A percentile compares a stretch with the other conserved stretches of the same genome.
phyloP scores from a whole-genome alignment of 177 flowering plant species.

The Vitis hybrid region DNA sequence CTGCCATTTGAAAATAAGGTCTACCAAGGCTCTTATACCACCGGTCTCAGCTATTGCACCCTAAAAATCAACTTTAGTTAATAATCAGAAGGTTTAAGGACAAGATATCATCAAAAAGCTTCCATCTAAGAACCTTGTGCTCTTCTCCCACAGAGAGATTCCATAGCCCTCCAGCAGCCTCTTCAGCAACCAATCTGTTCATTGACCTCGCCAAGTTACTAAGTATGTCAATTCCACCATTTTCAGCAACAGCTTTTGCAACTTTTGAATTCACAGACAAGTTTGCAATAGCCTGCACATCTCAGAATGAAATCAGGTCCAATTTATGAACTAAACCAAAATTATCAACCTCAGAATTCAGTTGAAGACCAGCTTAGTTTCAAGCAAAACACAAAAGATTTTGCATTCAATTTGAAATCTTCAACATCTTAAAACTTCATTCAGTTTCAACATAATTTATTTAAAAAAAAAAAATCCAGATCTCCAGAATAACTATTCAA shows the following conservation, averaged over 20 bases:
- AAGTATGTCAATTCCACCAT: constrained; percentile 89
- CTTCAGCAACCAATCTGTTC: constrained; percentile 97
- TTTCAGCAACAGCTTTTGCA: constrained; percentile 97
- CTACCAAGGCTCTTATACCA: constrained; percentile 89
- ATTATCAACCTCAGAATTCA: not conserved
- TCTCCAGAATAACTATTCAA: no score
- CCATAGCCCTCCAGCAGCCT: constrained; percentile 99
- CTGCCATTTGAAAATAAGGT: constrained; percentile 94
- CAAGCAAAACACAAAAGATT: no score
- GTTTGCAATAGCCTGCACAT: constrained; percentile 88
- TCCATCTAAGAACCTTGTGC: constrained; percentile 67
- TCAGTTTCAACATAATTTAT: no score
- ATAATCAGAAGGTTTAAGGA: constrained; percentile 4
- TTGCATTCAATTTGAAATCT: no score
- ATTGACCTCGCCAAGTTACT: constrained; percentile 84
- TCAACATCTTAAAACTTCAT: no score
- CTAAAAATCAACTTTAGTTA: constrained; percentile 34
- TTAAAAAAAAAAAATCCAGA: no score
- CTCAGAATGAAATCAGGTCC: not conserved
- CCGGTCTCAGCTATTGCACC: constrained; percentile 96
- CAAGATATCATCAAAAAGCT: not conserved
- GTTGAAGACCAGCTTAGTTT: not conserved
- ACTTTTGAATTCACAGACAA: constrained; percentile 90
- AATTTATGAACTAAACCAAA: not conserved
- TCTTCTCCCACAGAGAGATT: constrained; percentile 99